phyloP scores from a whole-genome alignment of 192 early-diverging fungal genomes.

The Umbelopsis sp. region DNA sequence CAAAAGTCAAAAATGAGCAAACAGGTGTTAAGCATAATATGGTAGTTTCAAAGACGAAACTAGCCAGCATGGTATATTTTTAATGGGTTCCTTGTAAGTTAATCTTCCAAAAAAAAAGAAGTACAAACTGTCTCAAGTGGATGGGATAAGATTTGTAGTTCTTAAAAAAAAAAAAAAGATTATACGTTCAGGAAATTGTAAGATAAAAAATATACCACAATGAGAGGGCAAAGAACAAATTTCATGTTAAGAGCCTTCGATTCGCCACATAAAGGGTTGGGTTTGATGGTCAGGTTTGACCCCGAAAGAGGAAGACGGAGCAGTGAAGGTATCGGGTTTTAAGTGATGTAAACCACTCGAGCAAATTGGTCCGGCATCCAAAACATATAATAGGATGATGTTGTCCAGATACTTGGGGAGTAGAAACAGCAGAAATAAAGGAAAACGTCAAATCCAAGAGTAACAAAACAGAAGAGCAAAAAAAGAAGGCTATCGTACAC shows the following conservation, averaged over 20 bases:
- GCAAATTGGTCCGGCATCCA: slow-evolving; percentile 20
- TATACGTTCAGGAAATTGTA: too few species aligned
- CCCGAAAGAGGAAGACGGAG: not conserved
- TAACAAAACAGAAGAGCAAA: slow-evolving; percentile 5
- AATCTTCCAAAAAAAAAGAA: too few species aligned
- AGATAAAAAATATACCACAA: too few species aligned
- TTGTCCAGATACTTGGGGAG: slow-evolving; percentile 20
- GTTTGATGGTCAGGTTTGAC: slow-evolving; percentile 8
- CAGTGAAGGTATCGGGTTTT: not conserved
- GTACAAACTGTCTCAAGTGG: too few species aligned
- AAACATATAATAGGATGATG: slow-evolving; percentile 22
- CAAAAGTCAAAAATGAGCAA: too few species aligned
- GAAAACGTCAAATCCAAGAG: slow-evolving; percentile 21
- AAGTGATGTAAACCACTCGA: slow-evolving; percentile 9
- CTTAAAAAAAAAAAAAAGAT: too few species aligned
- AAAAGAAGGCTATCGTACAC: slow-evolving; percentile 12
- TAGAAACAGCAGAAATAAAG: slow-evolving; percentile 4
- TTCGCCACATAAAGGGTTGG: slow-evolving; percentile 3
- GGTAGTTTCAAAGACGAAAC: too few species aligned
- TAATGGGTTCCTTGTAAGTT: too few species aligned
- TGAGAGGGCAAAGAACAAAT: not conserved
- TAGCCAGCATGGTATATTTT: too few species aligned
- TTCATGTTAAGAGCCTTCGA: not conserved
- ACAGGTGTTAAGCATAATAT: too few species aligned
- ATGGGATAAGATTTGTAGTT: too few species aligned